Evolutionary conservation across 768 basidiomycete species (phyloP).

Genomic region (Lanmaoa rubissima): DNA sequence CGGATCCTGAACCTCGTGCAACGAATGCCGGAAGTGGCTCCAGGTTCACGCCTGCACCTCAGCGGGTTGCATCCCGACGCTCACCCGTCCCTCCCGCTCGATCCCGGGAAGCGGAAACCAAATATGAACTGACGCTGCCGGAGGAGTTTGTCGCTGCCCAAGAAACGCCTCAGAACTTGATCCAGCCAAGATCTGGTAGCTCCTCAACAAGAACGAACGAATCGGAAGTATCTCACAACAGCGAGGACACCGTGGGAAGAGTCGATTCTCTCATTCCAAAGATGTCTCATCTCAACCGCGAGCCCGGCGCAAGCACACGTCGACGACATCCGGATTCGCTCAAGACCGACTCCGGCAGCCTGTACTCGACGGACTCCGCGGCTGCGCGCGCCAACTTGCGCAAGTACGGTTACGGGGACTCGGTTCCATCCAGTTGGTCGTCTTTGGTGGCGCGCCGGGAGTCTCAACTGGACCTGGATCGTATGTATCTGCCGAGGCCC

Average conservation of each 20-base stretch:
- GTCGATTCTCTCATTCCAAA: not conserved
- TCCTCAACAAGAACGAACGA: not conserved
- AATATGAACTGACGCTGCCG: not conserved
- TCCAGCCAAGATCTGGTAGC: not conserved
- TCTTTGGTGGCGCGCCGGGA: conserved; percentile 12
- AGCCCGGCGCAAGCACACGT: not conserved
- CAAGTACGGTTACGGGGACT: conserved; percentile 23
- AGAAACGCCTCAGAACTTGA: not conserved
- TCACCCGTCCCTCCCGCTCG: conserved; percentile 3
- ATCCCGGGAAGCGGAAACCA: not conserved
- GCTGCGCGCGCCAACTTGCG: conserved; percentile 22
- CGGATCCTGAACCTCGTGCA: conserved; percentile 1
- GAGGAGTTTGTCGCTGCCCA: not conserved
- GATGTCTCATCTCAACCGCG: conserved; percentile 6
- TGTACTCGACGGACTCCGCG: conserved; percentile 27
- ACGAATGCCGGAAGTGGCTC: conserved; percentile 8
- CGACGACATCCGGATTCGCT: conserved; percentile 1
- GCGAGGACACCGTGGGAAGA: not conserved
- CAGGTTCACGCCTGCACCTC: conserved; percentile 23
- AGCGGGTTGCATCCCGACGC: conserved; percentile 13
- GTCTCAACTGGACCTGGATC: conserved; percentile 17
- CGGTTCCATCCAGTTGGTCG: conserved; percentile 26
- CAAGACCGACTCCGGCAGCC: conserved; percentile 18
- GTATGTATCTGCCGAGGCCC: not conserved
- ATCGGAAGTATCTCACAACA: not conserved